These are phyloP conservation scores for Phycomyces blakesleeanus DNA, from an alignment of 192 early-diverging fungal species.

Conservation along the genomic window DNA sequence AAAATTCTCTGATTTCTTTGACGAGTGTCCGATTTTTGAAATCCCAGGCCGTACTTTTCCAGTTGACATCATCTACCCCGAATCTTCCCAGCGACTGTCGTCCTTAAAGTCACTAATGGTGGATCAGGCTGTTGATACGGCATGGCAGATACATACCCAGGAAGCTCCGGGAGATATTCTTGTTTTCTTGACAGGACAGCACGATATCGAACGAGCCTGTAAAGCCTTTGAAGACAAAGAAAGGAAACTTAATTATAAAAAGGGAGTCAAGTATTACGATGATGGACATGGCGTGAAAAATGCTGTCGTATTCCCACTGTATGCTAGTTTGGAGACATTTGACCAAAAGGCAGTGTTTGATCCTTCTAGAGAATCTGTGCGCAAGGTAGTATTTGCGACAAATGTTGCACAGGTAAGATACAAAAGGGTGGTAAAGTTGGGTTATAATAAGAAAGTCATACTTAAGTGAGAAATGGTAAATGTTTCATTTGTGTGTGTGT, in stretches of 20 bases:
- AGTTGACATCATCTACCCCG: conserved; percentile 46
- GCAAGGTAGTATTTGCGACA: conserved; percentile 95
- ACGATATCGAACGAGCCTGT: conserved; percentile 88
- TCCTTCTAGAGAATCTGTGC: conserved; percentile 57
- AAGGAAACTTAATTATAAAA: conserved; percentile 41
- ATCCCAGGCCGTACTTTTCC: conserved; percentile 71
- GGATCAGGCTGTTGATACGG: conserved; percentile 68
- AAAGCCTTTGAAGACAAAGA: conserved; percentile 49
- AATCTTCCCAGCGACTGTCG: conserved; percentile 51
- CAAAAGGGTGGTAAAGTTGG: not conserved
- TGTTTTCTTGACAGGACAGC: conserved; percentile 93
- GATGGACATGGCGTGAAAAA: conserved; percentile 32
- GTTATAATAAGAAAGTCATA: no score
- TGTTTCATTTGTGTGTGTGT: no score
- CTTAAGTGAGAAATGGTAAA: no score
- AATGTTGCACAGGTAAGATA: conserved; percentile 81
- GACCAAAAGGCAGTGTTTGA: conserved; percentile 92
- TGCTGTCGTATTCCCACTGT: conserved; percentile 58
- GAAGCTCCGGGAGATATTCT: conserved; percentile 90
- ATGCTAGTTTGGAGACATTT: conserved; percentile 70
- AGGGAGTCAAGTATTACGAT: conserved; percentile 45
- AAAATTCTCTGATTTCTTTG: conserved; percentile 81
- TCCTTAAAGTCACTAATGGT: conserved; percentile 68
- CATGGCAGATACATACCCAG: conserved; percentile 69
- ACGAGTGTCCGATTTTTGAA: conserved; percentile 69